Evolutionary conservation across 805 yeast species (phyloP), one percentile per base, ranked within the genome.

Genomic region (Komagataella kurtzmanii): DNA sequence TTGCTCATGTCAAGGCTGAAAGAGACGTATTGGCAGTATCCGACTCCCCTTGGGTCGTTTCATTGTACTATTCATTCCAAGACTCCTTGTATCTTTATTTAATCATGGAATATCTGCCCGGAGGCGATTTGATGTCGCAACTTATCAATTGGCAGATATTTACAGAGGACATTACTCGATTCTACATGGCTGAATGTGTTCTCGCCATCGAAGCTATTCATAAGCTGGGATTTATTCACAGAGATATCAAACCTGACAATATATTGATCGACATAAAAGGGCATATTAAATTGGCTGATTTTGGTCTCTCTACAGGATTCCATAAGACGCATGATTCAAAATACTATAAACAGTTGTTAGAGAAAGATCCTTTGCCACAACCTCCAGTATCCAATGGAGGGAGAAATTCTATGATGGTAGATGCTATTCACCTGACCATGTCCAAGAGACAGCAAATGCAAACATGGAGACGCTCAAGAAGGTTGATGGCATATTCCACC

Each of bases 181-280:
- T 89, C 65, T 89, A 90, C 67, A 88, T 89, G 83, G 97, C 97
- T 1, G 97, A 89, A 66, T 89, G 96, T 74, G 96, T 89, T 8
- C 74, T 90, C 61, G 97, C 97, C 2, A 89, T 89, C 54, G 97
- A 90, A 63, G 96, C 96, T 4, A 83, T 89, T 58, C 97, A 89
- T 68, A 87, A 86, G 65, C 73, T 88, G 40, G 97, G 97, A 0
- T 89, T 89, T 64, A 93, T 93, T 62, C 99, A 93, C 68, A 79
- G 99, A 68, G 99, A 93, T 66, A 91, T 93, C 61, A 93, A 93
- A 67, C 99, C 99, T 0, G 99, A 93, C 72, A 93, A 93, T 62
- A 91, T 80, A 52, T 71, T 80, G 59, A 76, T 81, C 52, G 85
- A 80, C 58, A 75, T 76, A 59, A 67, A 81, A 45, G 85, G 85